Conservation (phyloP, 106 monocot species). For the Narthecium ossifragum region DNA sequence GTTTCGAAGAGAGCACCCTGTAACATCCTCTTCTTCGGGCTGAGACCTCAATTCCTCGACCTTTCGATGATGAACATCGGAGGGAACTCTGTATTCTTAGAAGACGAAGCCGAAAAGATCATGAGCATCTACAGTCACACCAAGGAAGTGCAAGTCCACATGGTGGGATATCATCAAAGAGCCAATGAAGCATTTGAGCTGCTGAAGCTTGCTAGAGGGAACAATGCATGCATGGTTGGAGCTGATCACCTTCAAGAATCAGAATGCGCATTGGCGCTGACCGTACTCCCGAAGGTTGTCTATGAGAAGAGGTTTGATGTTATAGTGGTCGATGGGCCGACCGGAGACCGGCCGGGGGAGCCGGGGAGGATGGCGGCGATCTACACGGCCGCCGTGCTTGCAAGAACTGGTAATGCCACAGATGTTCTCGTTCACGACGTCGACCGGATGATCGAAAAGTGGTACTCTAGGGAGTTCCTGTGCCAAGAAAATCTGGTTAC, state of each 20-base stretch:
- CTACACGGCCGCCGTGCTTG: slow-evolving; percentile 32
- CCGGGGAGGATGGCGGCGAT: slow-evolving; percentile 49
- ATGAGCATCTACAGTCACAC: background rate
- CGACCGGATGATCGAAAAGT: slow-evolving; percentile 45
- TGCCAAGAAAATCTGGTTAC: slow-evolving; percentile 34
- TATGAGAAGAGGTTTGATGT: slow-evolving; percentile 20
- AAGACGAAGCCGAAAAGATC: slow-evolving; percentile 11
- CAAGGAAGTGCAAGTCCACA: slow-evolving; percentile 8
- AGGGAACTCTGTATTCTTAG: slow-evolving; percentile 15
- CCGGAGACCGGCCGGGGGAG: slow-evolving; percentile 15
- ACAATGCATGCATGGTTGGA: slow-evolving; percentile 2
- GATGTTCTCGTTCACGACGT: slow-evolving; percentile 54
- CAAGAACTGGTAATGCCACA: slow-evolving; percentile 16
- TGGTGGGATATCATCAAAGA: background rate
- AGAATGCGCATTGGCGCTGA: slow-evolving; percentile 16
- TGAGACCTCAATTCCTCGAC: slow-evolving; percentile 9
- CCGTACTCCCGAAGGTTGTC: slow-evolving; percentile 9
- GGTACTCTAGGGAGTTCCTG: slow-evolving; percentile 58
- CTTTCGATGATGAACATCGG: slow-evolving; percentile 2
- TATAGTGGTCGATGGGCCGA: slow-evolving; percentile 18
- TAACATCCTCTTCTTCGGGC: slow-evolving; percentile 23
- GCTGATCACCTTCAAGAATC: background rate
- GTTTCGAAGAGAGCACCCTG: slow-evolving; percentile 18
- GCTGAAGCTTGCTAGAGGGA: slow-evolving; percentile 17
- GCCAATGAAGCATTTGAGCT: slow-evolving; percentile 19